These are phyloP conservation scores for Chlamydomonas reinhardtii DNA, from an alignment of 163 green algal genomes.

Conservation along the genomic window DNA sequence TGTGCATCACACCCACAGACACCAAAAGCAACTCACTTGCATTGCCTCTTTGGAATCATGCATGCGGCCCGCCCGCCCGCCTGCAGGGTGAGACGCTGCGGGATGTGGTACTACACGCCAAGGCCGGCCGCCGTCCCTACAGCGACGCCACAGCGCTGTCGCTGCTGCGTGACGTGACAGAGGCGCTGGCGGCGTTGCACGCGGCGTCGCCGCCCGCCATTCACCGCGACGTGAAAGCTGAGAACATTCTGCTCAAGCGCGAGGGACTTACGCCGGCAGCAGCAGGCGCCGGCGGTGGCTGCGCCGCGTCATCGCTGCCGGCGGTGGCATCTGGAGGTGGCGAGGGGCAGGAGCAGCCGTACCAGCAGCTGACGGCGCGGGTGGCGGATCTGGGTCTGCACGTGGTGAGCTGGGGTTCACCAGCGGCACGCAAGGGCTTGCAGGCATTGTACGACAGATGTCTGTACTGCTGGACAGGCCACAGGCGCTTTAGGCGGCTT, in stretches of 20 bases:
- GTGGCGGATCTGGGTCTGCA: background rate
- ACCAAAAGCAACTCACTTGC: no score
- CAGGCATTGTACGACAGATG: no score
- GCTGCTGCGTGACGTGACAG: background rate
- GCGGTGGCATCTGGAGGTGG: no score
- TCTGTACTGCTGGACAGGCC: no score
- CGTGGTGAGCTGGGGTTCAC: background rate
- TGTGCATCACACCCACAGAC: no score
- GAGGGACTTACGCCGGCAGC: background rate
- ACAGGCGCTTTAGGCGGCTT: no score
- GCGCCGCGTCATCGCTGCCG: no score
- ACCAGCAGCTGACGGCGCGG: no score
- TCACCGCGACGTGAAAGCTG: conserved; percentile 6
- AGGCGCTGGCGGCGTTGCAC: background rate
- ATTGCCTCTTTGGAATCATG: no score
- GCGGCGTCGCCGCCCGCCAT: background rate
- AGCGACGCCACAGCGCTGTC: background rate
- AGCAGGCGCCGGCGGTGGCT: no score
- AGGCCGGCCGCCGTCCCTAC: background rate
- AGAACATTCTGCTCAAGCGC: background rate
- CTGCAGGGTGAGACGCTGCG: background rate
- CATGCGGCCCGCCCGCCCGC: background rate
- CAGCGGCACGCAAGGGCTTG: no score
- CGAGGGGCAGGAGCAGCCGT: no score
- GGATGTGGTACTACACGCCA: background rate